Conservation (phyloP, 805 yeast species). For the Myxozyma nipponensis region DNA sequence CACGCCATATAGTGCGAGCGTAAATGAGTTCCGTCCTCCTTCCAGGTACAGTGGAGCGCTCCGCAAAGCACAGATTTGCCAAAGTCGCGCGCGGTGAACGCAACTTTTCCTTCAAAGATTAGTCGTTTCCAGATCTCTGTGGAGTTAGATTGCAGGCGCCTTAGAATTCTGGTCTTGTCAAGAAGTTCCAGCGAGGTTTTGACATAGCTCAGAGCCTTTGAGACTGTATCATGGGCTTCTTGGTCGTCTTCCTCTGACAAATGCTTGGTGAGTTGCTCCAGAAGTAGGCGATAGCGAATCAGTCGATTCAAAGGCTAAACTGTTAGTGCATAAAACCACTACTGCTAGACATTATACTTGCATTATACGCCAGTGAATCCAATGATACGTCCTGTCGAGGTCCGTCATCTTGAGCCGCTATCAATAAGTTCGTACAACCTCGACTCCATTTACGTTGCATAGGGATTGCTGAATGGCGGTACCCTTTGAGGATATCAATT, state of each 20-base stretch:
- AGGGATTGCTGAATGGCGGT: slow-evolving; percentile 2
- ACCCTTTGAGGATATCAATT: slow-evolving; percentile 18
- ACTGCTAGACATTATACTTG: background rate
- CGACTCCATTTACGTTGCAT: slow-evolving; percentile 18
- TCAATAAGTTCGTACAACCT: slow-evolving; percentile 13
- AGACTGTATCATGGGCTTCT: slow-evolving; percentile 5
- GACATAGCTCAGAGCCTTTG: slow-evolving; percentile 6
- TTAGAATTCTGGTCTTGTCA: slow-evolving; percentile 1
- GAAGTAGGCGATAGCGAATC: slow-evolving; percentile 15
- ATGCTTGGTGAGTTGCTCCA: slow-evolving; percentile 15
- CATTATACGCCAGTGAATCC: slow-evolving; percentile 16
- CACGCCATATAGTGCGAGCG: slow-evolving; percentile 17
- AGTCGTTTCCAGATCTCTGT: slow-evolving; percentile 19
- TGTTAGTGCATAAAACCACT: background rate
- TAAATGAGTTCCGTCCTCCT: slow-evolving; percentile 9
- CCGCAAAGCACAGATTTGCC: slow-evolving; percentile 24
- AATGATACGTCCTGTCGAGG: slow-evolving; percentile 15
- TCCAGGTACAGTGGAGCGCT: slow-evolving; percentile 25
- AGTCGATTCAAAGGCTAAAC: slow-evolving; percentile 21
- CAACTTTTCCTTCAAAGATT: slow-evolving; percentile 6
- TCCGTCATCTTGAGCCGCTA: slow-evolving; percentile 15
- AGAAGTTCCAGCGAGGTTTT: slow-evolving; percentile 5
- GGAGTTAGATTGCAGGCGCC: background rate
- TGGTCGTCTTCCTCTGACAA: slow-evolving; percentile 17
- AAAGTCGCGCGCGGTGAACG: slow-evolving; percentile 11